Conservation (phyloP, 345 rosid genomes). For the Heritiera fomes region DNA sequence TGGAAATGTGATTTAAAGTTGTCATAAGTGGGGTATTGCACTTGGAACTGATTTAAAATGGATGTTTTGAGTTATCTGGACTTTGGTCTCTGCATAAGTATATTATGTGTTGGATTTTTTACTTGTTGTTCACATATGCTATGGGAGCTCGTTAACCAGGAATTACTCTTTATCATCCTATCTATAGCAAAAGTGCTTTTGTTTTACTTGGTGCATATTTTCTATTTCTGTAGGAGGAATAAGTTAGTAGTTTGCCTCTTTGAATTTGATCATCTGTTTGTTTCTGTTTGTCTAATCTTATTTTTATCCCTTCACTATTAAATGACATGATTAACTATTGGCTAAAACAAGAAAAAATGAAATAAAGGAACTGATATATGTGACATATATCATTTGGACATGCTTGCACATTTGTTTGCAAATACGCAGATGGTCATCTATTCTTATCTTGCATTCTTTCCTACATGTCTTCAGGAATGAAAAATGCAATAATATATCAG, state of each 20-base stretch:
- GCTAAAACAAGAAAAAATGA: slow-evolving; percentile 44
- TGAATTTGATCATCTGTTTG: neutral
- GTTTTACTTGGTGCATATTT: neutral
- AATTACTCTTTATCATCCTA: neutral
- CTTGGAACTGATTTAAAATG: neutral
- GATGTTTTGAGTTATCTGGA: neutral
- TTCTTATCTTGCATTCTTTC: neutral
- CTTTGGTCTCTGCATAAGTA: neutral
- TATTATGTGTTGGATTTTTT: neutral
- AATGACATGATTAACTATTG: neutral
- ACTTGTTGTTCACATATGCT: neutral
- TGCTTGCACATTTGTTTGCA: neutral
- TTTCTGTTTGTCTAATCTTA: neutral
- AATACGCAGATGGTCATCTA: neutral
- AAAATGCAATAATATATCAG: neutral
- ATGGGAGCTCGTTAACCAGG: neutral
- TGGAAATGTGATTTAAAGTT: neutral
- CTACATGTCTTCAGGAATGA: neutral
- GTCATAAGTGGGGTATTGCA: neutral
- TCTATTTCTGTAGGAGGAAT: neutral
- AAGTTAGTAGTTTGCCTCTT: neutral
- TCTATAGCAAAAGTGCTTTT: neutral
- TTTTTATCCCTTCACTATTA: neutral
- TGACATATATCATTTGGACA: neutral
- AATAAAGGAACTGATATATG: neutral